Conservation (phyloP, 805 yeast species). For the Vanderwaltozyma tropicalis region DNA sequence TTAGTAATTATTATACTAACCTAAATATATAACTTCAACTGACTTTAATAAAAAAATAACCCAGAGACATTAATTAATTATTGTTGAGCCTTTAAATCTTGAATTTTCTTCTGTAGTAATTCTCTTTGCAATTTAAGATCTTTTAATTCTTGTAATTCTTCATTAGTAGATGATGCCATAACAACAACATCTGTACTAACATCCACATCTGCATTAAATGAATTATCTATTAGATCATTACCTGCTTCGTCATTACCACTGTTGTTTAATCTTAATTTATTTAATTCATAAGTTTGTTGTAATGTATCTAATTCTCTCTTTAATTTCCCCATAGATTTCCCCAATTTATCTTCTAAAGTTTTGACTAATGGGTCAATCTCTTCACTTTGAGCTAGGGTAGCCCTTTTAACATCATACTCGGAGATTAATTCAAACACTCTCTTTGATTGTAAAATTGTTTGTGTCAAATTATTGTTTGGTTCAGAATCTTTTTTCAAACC, state of each 20-base stretch:
- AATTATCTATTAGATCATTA: not conserved
- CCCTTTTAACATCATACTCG: slow-evolving; percentile 27
- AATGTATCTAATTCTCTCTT: slow-evolving; percentile 22
- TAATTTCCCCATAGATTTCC: slow-evolving; percentile 17
- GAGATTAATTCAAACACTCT: slow-evolving; percentile 24
- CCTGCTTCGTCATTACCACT: slow-evolving; percentile 5
- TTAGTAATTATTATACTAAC: slow-evolving; percentile 17
- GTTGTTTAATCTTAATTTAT: slow-evolving; percentile 18
- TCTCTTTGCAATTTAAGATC: slow-evolving; percentile 17
- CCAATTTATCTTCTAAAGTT: slow-evolving; percentile 19
- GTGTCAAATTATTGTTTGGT: slow-evolving; percentile 15
- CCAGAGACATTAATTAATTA: too few relatives aligned
- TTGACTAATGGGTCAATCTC: slow-evolving; percentile 25
- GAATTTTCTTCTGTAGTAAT: slow-evolving; percentile 9
- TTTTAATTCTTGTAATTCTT: slow-evolving; percentile 23
- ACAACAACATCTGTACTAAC: slow-evolving; percentile 20
- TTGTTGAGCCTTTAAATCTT: slow-evolving; percentile 2
- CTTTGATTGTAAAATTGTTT: slow-evolving; percentile 17
- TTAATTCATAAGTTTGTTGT: slow-evolving; percentile 22
- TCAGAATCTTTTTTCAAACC: slow-evolving; percentile 11
- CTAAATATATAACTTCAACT: slow-evolving; percentile 3
- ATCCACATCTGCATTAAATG: slow-evolving; percentile 6
- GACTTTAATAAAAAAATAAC: too few relatives aligned
- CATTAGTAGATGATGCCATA: slow-evolving; percentile 25
- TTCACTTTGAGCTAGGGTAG: slow-evolving; percentile 24